Evolutionary conservation across 2,329 filamentous ascomycete genomes (phyloP), one percentile per base, ranked within the genome.

Genomic region (Xylaria polymorpha): DNA sequence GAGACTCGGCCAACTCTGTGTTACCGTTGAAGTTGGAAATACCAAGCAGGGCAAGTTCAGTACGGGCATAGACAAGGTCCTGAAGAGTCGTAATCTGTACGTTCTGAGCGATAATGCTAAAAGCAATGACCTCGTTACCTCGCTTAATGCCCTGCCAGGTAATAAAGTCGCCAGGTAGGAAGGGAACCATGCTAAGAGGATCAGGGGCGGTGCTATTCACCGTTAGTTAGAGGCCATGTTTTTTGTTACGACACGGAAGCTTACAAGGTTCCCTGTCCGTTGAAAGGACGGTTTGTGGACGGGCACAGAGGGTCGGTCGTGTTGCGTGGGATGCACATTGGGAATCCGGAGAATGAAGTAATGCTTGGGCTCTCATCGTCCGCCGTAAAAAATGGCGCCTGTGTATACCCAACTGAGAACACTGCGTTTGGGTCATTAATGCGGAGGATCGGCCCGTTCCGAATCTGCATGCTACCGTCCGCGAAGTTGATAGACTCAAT

Each of bases 311-410:
- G 77, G 35, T 82, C 80, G 1, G 77, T 77, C 29, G 75, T 66
- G 25, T 80, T 81, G 18, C 85, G 79, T 0, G 83, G 84, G 20
- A 86, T 82, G 65, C 84, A 86, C 84, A 86, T 86, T 1, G 84
- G 85, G 60, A 85, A 86, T 0, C 85, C 85, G 14, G 81, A 83
- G 74, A 85, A 86, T 1, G 83, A 81, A 1, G 79, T 81, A 62
- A 86, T 79, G 59, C 81, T 83, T 0, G 85, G 84, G 67, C 81
- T 86, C 66, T 82, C 77, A 63, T 85, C 83, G 69, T 86, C 85
- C 1, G 83, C 83, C 0, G 83, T 82, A 76, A 84, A 85, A 66
- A 82, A 80, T 0, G 82, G 82, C 9, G 77, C 74, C 0, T 73
- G 75, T 2, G 66, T 75, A 64, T 80, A 83, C 1, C 79, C 81